These are phyloP conservation scores for Agrocybe pediades DNA, from an alignment of 768 basidiomycete genomes.

Conservation along the genomic window DNA sequence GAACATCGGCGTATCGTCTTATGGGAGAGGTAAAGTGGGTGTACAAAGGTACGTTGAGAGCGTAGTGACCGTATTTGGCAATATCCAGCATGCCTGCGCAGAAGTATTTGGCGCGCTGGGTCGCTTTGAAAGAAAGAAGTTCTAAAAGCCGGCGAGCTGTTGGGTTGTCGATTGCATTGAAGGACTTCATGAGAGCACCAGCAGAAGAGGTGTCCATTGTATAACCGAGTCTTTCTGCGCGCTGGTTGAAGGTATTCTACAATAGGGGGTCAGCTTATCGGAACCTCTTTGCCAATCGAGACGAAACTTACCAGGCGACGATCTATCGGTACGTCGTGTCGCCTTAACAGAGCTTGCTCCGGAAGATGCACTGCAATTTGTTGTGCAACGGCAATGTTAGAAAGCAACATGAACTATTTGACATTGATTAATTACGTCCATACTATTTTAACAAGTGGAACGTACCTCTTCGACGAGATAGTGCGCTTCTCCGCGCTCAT, in stretches of 20 bases:
- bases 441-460: not conserved
- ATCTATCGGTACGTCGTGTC: constrained; percentile 92
- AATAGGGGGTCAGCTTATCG: not conserved
- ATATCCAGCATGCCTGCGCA: constrained; percentile 99
- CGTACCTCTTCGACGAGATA: constrained; percentile 86
- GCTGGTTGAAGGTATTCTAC: constrained; percentile 76
- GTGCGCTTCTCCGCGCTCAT: constrained; percentile 71
- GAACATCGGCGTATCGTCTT: constrained; percentile 88
- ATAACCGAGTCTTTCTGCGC: constrained; percentile 83
- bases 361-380: constrained; percentile 92
- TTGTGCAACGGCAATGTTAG: constrained; percentile 89
- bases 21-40: constrained; percentile 94
- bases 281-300: no score
- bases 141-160: constrained; percentile 80
- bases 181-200: constrained; percentile 82
- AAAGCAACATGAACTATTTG: constrained; percentile 87
- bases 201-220: constrained; percentile 79
- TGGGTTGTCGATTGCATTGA: constrained; percentile 72
- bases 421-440: not conserved
- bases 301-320: constrained; percentile 80
- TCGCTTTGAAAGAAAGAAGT: constrained; percentile 87
- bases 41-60: constrained; percentile 88
- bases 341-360: constrained; percentile 94
- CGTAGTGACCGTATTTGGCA: constrained; percentile 94
- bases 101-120: constrained; percentile 96